phyloP scores from a whole-genome alignment of 805 yeast genomes.

The Teunomyces tritomae region DNA sequence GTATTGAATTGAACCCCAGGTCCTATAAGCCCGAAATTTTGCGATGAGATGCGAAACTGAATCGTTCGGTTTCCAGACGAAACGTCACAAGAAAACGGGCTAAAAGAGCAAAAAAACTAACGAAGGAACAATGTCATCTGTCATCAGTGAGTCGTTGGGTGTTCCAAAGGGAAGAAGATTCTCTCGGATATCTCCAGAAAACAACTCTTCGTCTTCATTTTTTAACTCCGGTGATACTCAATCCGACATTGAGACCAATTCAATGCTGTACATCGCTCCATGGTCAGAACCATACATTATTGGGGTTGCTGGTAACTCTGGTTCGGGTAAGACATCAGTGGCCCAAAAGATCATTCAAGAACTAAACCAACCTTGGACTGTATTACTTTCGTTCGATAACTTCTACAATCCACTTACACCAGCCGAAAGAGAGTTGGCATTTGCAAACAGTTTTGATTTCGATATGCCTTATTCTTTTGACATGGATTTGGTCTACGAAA shows the following conservation, averaged over 20 bases:
- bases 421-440: slow-evolving; percentile 64
- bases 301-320: slow-evolving; percentile 48
- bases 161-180: slow-evolving; percentile 11
- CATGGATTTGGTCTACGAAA: slow-evolving; percentile 63
- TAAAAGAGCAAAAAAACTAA: no score
- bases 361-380: slow-evolving; percentile 90
- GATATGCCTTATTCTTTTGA: slow-evolving; percentile 87
- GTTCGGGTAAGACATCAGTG: slow-evolving; percentile 93
- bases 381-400: slow-evolving; percentile 83
- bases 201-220: slow-evolving; percentile 22
- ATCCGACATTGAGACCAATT: not conserved
- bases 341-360: slow-evolving; percentile 78
- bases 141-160: slow-evolving; percentile 1
- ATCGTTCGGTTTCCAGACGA: not conserved
- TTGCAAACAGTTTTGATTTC: slow-evolving; percentile 72
- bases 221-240: slow-evolving; percentile 12
- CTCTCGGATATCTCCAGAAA: slow-evolving; percentile 26
- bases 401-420: slow-evolving; percentile 74
- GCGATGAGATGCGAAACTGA: slow-evolving; percentile 4
- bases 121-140: not conserved
- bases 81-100: no score
- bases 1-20: not conserved
- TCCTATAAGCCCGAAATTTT: not conserved
- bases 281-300: slow-evolving; percentile 46
- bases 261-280: slow-evolving; percentile 32